phyloP scores from a whole-genome alignment of 192 early-diverging fungal species.

The Coemansia sp. region DNA sequence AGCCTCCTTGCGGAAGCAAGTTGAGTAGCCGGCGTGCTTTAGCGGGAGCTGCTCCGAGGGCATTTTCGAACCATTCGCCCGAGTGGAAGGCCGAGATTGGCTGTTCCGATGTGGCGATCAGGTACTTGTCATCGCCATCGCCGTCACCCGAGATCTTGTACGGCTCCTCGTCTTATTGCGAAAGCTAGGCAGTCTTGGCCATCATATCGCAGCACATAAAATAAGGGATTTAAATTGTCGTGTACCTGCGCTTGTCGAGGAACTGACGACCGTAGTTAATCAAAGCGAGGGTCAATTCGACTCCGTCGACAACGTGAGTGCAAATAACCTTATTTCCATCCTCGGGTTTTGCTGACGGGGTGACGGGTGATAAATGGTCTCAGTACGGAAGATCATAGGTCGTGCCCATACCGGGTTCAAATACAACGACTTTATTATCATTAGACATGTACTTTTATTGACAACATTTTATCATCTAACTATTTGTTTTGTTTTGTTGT shows the following conservation, averaged over 20 bases:
- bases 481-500: too few species aligned
- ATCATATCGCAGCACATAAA: conserved; percentile 98
- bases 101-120: conserved; percentile 99
- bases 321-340: too few species aligned
- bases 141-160: conserved; percentile 88
- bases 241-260: conserved; percentile 78
- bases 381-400: too few species aligned
- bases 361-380: too few species aligned
- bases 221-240: conserved; percentile 96
- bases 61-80: conserved; percentile 93
- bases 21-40: conserved; percentile 94
- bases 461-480: too few species aligned
- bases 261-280: conserved; percentile 96
- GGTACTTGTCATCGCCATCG: conserved; percentile 90
- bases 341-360: too few species aligned
- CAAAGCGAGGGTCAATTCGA: conserved; percentile 95
- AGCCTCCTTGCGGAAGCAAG: conserved; percentile 99
- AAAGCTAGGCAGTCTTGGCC: conserved; percentile 98
- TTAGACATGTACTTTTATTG: too few species aligned
- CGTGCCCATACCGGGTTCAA: too few species aligned
- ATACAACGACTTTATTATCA: too few species aligned
- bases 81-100: conserved; percentile 97
- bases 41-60: conserved; percentile 90
- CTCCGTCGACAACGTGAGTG: conserved; percentile 18
- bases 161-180: conserved; percentile 97